Conservation (phyloP, 345 rosid species). For the Viola odorata region DNA sequence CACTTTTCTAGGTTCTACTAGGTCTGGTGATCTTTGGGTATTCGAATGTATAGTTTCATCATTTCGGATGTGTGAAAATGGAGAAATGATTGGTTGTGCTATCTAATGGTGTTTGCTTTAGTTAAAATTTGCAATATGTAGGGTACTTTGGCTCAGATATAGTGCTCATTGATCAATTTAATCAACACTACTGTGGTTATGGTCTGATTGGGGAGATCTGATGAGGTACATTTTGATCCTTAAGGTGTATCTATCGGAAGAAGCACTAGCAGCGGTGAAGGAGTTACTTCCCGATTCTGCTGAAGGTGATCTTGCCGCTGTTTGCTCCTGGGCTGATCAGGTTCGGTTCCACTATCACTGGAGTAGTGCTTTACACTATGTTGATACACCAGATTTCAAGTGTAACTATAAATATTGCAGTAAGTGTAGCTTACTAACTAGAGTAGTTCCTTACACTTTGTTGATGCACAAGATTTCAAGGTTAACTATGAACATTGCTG, state of each 20-base stretch:
- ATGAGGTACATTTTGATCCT: slow-evolving; percentile 7
- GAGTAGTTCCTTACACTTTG: background rate
- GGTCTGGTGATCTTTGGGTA: no score
- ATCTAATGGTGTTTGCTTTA: no score
- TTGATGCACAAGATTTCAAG: no score
- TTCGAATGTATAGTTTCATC: no score
- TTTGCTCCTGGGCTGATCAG: slow-evolving; percentile 91
- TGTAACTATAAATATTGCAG: slow-evolving; percentile 82
- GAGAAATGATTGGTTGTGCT: no score
- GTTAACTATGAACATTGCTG: no score
- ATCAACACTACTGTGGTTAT: no score
- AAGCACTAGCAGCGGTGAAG: slow-evolving; percentile 57
- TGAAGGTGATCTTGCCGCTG: slow-evolving; percentile 76
- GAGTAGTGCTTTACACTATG: slow-evolving; percentile 82
- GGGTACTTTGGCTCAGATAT: no score
- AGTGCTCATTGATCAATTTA: no score
- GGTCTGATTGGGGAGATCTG: background rate
- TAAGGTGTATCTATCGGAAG: slow-evolving; percentile 63
- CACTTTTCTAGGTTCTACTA: no score
- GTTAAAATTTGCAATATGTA: no score
- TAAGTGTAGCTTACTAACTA: slow-evolving; percentile 30
- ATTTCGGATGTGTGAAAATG: no score
- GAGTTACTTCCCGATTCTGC: slow-evolving; percentile 72
- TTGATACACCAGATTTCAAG: slow-evolving; percentile 86
- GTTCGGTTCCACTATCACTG: slow-evolving; percentile 61